Evolutionary conservation across 805 yeast species (phyloP).

Genomic region (Ogataea minuta): DNA sequence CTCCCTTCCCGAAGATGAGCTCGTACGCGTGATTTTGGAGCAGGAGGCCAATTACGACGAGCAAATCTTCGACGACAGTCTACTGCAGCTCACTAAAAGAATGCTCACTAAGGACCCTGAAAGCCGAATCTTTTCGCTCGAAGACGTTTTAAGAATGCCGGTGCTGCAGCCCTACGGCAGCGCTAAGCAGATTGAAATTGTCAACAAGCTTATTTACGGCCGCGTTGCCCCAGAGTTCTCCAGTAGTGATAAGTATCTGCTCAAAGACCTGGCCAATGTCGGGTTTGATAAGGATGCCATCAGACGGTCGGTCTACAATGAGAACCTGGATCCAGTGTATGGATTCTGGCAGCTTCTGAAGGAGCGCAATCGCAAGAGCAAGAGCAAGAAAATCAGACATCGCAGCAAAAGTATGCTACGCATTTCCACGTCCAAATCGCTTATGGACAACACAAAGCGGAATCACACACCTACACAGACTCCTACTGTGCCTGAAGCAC

Average conservation of each 20-base stretch:
- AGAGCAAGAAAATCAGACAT: conserved; percentile 27
- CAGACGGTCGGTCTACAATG: conserved; percentile 52
- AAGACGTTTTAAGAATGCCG: conserved; percentile 50
- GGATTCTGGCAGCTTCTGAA: conserved; percentile 72
- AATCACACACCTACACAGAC: neutral
- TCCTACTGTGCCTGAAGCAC: neutral
- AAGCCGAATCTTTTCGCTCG: conserved; percentile 53
- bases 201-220: conserved; percentile 37
- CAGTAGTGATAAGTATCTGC: conserved; percentile 57
- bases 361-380: conserved; percentile 45
- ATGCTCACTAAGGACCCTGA: conserved; percentile 67
- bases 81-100: conserved; percentile 48
- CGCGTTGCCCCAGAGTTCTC: conserved; percentile 36
- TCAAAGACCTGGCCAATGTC: conserved; percentile 56
- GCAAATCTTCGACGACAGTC: conserved; percentile 38
- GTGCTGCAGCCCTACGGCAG: conserved; percentile 48
- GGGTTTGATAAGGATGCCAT: conserved; percentile 65
- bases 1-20: conserved; percentile 59
- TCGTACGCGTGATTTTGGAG: conserved; percentile 55
- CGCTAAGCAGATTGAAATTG: conserved; percentile 37
- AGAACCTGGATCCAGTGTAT: conserved; percentile 66
- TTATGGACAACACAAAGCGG: conserved; percentile 16
- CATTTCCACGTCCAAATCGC: conserved; percentile 27
- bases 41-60: conserved; percentile 61
- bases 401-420: conserved; percentile 33